Conservation (phyloP, 257 asterid species). For the Fraxinus excelsior region DNA sequence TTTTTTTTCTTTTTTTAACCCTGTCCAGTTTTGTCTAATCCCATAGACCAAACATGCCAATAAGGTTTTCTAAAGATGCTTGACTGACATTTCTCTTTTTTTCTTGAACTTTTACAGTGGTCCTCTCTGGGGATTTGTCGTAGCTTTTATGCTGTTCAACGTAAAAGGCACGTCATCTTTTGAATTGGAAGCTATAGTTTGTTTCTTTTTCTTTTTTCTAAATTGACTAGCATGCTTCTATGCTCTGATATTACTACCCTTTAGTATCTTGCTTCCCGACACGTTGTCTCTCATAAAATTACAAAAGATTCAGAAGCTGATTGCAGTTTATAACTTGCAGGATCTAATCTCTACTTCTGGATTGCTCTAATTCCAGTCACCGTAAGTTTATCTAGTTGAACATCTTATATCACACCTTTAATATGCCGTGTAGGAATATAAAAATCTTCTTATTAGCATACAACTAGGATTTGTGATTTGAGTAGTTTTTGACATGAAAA, state of each 20-base stretch:
- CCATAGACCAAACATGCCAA: not conserved
- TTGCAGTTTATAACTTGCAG: constrained; percentile 47
- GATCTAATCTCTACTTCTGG: constrained; percentile 98
- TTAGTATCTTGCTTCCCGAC: constrained; percentile 14
- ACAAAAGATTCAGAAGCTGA: constrained; percentile 16
- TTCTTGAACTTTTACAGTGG: constrained; percentile 56
- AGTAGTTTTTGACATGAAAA: not conserved
- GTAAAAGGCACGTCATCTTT: constrained; percentile 59
- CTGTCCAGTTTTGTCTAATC: not conserved
- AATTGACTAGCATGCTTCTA: not conserved
- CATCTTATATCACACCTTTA: not conserved
- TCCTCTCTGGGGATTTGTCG: constrained; percentile 98
- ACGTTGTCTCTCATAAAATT: not conserved
- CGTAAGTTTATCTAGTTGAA: constrained; percentile 50
- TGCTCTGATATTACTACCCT: not conserved
- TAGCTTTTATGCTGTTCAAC: constrained; percentile 91
- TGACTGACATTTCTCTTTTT: constrained; percentile 25
- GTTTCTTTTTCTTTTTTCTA: not conserved
- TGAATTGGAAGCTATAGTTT: constrained; percentile 6
- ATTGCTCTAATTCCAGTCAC: constrained; percentile 86
- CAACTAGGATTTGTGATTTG: not conserved
- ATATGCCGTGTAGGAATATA: not conserved
- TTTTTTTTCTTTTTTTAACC: too few relatives aligned
- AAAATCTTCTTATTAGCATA: not conserved
- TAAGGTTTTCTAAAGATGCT: constrained; percentile 6